Percentiles rank a stretch among this genome's conserved stretches.
These are phyloP conservation scores for Pseudogymnoascus sp. DNA, from an alignment of 2,329 filamentous ascomycete genomes.

Conservation along the genomic window DNA sequence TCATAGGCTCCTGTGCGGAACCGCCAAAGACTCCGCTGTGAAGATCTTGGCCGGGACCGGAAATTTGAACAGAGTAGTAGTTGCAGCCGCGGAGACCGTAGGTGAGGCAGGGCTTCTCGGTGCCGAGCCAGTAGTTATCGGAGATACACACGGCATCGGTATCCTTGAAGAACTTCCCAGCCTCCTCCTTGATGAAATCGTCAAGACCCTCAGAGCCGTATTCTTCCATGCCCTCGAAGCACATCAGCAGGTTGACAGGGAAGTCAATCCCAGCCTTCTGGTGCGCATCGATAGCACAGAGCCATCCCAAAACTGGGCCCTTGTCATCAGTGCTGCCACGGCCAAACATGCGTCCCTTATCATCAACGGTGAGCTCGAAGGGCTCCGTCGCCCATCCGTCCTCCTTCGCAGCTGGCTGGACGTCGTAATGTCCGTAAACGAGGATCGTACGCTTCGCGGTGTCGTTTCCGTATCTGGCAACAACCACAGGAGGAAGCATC, in stretches of 20 bases:
- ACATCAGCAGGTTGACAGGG: conserved; percentile 97
- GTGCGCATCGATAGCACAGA: conserved; percentile 97
- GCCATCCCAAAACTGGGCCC: conserved; percentile 91
- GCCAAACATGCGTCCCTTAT: conserved; percentile 92
- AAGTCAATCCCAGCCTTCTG: conserved; percentile 91
- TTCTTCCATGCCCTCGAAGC: conserved; percentile 99
- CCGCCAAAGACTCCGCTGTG: conserved; percentile 97
- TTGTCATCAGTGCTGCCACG: conserved; percentile 97
- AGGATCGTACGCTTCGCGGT: conserved; percentile 90
- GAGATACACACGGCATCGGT: conserved; percentile 96
- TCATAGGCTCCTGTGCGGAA: conserved; percentile 97
- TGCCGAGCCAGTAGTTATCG: conserved; percentile 99
- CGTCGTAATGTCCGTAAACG: conserved; percentile 98
- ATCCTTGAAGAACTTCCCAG: conserved; percentile 90
- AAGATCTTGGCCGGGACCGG: conserved; percentile 84
- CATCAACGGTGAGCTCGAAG: conserved; percentile 79
- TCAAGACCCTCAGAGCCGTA: conserved; percentile 95
- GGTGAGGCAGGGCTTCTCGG: conserved; percentile 95
- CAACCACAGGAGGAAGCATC: conserved; percentile 84
- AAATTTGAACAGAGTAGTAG: conserved; percentile 91
- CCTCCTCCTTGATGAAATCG: conserved; percentile 86
- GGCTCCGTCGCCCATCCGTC: conserved; percentile 96
- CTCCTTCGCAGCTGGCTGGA: conserved; percentile 86
- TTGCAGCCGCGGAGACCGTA: conserved; percentile 96
- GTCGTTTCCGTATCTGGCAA: conserved; percentile 88